A percentile compares a stretch with the other conserved stretches of the same genome.
Evolutionary conservation across 2,329 filamentous ascomycete species (phyloP).

Genomic region (Diaporthe citriasiana): DNA sequence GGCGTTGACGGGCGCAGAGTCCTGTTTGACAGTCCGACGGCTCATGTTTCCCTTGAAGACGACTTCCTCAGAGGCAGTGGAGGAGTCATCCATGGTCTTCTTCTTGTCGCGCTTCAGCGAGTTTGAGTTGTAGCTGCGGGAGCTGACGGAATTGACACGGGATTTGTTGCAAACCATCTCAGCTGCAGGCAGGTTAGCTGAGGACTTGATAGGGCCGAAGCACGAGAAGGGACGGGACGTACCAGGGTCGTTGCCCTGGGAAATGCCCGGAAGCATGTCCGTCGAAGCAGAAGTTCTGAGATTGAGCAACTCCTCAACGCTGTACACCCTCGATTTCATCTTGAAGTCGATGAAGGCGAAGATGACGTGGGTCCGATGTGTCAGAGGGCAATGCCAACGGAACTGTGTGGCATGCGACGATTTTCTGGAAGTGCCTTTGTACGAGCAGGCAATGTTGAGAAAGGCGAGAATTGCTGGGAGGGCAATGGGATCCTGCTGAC

Average conservation of each 20-base stretch:
- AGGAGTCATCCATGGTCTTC: conserved; percentile 52
- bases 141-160: conserved; percentile 43
- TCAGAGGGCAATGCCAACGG: conserved; percentile 53
- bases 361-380: conserved; percentile 56
- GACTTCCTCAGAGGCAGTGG: conserved; percentile 54
- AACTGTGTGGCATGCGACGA: conserved; percentile 56
- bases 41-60: conserved; percentile 55
- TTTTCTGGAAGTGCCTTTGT: conserved; percentile 42
- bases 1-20: neutral
- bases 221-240: conserved; percentile 42
- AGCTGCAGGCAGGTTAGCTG: conserved; percentile 40
- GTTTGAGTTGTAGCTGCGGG: conserved; percentile 43
- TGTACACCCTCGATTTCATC: conserved; percentile 62
- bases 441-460: conserved; percentile 47
- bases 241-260: conserved; percentile 36
- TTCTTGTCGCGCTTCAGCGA: conserved; percentile 43
- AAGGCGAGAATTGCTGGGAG: conserved; percentile 53
- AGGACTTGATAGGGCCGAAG: neutral
- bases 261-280: conserved; percentile 38
- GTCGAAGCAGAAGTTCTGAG: conserved; percentile 49
- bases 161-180: conserved; percentile 49
- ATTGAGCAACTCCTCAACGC: conserved; percentile 60
- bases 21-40: conserved; percentile 43
- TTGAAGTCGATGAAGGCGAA: conserved; percentile 56
- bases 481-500: conserved; percentile 44